Conservation (phyloP, 257 asterid species). For the Jacaranda mimosifolia region DNA sequence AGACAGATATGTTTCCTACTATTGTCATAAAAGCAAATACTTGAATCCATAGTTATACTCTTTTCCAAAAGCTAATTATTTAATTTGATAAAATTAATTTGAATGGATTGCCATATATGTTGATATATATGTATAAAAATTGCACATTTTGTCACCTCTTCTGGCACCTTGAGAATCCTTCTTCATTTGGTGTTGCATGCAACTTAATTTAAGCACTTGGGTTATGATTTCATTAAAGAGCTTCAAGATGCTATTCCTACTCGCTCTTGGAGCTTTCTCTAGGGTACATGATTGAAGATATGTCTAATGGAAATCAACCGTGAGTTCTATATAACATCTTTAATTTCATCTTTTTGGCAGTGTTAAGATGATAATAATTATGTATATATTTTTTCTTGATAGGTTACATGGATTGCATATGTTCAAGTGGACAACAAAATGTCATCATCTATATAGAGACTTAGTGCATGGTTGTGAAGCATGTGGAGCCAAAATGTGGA, state of each 20-base stretch:
- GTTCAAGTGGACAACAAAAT: conserved; percentile 77
- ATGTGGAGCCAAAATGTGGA: conserved; percentile 81
- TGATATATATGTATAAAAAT: conserved; percentile 67
- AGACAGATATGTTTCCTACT: conserved; percentile 69
- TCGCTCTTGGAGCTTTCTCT: conserved; percentile 72
- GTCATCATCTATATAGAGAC: conserved; percentile 64
- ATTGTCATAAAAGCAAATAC: conserved; percentile 59
- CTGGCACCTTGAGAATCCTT: conserved; percentile 75
- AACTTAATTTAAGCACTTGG: conserved; percentile 63
- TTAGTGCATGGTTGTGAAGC: conserved; percentile 59
- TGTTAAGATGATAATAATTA: too few species aligned
- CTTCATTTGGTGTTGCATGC: conserved; percentile 63
- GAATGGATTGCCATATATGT: not conserved
- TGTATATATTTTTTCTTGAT: not conserved
- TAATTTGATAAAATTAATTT: not conserved
- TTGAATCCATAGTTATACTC: conserved; percentile 1
- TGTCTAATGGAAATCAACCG: conserved; percentile 62
- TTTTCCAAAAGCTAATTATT: not conserved
- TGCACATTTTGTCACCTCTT: conserved; percentile 74
- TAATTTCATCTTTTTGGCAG: too few species aligned
- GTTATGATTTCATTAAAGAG: conserved; percentile 51
- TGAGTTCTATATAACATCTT: conserved; percentile 33
- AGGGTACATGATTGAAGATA: conserved; percentile 72
- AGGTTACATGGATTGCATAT: conserved; percentile 91
- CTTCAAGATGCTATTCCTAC: conserved; percentile 49